A percentile compares a stretch with the other conserved stretches of the same genome.
Evolutionary conservation across 805 yeast species (phyloP).

Genomic region (Saccharomyces mikatae): DNA sequence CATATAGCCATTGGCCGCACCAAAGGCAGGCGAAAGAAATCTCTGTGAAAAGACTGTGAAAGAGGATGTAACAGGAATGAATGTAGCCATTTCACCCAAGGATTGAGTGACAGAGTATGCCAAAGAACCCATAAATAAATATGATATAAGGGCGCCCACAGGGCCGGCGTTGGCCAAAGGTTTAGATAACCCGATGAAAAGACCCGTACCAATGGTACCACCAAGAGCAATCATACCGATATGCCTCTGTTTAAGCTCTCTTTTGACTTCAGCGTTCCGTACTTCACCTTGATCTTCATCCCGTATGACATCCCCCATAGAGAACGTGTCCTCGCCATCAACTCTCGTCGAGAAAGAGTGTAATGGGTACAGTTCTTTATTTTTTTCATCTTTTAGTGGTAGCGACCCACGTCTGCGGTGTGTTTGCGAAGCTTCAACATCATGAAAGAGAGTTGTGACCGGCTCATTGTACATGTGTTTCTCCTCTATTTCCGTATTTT

Average conservation of each 20-base stretch:
- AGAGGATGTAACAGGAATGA: conserved; percentile 58
- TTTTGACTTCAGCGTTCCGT: conserved; percentile 40
- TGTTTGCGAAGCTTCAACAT: background rate
- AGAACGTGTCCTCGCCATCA: background rate
- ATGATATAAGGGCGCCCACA: conserved; percentile 56
- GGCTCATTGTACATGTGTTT: background rate
- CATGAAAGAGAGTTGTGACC: background rate
- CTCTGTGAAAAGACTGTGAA: conserved; percentile 63
- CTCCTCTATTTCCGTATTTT: background rate
- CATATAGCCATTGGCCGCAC: conserved; percentile 64
- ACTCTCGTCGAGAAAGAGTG: background rate
- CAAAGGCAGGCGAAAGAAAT: conserved; percentile 62
- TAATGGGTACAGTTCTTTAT: background rate
- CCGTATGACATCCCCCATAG: background rate
- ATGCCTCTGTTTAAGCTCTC: conserved; percentile 59
- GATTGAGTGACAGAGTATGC: conserved; percentile 63
- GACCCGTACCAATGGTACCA: conserved; percentile 74
- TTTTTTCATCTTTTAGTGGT: background rate
- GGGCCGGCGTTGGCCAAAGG: conserved; percentile 59
- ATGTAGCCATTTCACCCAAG: conserved; percentile 76
- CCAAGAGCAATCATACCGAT: conserved; percentile 72
- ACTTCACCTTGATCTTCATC: conserved; percentile 21
- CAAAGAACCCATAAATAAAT: conserved; percentile 55
- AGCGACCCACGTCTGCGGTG: background rate
- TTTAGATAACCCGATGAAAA: conserved; percentile 55